A percentile compares a stretch with the other conserved stretches of the same genome.
These are phyloP conservation scores for Botrytis galanthina DNA, from an alignment of 2,329 filamentous ascomycete species.

Conservation along the genomic window DNA sequence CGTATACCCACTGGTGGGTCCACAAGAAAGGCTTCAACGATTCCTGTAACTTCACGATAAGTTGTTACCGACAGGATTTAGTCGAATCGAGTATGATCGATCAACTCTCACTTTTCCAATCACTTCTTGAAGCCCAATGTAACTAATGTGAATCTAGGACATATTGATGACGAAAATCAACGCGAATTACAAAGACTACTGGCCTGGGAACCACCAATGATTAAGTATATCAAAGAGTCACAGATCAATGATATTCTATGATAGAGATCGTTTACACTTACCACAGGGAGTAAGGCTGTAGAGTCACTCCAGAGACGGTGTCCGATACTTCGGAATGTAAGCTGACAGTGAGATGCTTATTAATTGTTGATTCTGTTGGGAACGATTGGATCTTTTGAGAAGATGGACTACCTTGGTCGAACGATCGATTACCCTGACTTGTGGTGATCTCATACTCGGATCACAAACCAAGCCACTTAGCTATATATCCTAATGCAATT, in stretches of 20 bases:
- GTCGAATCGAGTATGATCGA: neutral
- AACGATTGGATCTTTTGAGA: neutral
- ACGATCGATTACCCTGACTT: neutral
- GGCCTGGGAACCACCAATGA: neutral
- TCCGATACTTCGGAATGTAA: neutral
- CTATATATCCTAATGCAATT: neutral
- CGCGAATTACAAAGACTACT: neutral
- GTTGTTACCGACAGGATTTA: no score
- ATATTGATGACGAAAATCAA: neutral
- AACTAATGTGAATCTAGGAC: neutral
- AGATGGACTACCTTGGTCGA: neutral
- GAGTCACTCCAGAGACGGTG: neutral
- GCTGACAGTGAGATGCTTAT: neutral
- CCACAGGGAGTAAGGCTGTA: neutral
- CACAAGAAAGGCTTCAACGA: neutral
- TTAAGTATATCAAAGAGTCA: neutral
- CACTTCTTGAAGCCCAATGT: neutral
- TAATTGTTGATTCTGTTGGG: neutral
- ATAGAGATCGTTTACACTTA: neutral
- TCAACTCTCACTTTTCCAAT: neutral
- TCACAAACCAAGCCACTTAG: neutral
- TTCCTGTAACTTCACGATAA: neutral
- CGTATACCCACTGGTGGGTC: no score
- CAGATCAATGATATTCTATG: neutral
- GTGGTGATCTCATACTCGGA: neutral